These are phyloP conservation scores for Mycena latifolia DNA, from an alignment of 768 basidiomycete species.

Conservation along the genomic window DNA sequence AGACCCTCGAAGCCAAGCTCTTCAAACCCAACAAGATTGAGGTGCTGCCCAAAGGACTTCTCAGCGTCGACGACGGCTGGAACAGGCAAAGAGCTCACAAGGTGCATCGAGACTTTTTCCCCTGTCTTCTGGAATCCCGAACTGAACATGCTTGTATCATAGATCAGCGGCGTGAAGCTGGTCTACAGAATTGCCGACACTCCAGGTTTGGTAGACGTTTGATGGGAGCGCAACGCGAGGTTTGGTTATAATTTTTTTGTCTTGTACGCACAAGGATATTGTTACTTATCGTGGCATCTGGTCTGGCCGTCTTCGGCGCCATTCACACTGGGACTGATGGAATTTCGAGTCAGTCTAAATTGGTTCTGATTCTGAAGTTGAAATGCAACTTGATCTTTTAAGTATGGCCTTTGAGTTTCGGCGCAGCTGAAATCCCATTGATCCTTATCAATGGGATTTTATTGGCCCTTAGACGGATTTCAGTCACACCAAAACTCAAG, in stretches of 20 bases:
- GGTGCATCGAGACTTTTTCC: conserved; percentile 9
- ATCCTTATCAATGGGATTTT: too few species aligned
- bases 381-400: too few species aligned
- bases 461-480: too few species aligned
- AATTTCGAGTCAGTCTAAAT: too few species aligned
- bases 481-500: too few species aligned
- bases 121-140: conserved; percentile 18
- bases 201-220: conserved; percentile 25
- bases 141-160: conserved; percentile 23
- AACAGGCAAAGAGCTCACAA: conserved; percentile 24
- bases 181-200: conserved; percentile 27
- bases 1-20: conserved; percentile 25
- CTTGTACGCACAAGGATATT: conserved; percentile 15
- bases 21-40: conserved; percentile 25
- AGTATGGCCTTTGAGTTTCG: too few species aligned
- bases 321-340: too few species aligned
- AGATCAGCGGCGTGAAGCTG: conserved; percentile 27
- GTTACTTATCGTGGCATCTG: conserved; percentile 11
- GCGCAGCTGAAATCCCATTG: too few species aligned
- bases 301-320: conserved; percentile 14
- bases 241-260: conserved; percentile 29
- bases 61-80: conserved; percentile 26
- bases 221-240: conserved; percentile 16
- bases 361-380: too few species aligned
- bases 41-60: conserved; percentile 25